These are phyloP conservation scores for Deinandra increscens DNA, from an alignment of 129 eudicot species.

Conservation along the genomic window DNA sequence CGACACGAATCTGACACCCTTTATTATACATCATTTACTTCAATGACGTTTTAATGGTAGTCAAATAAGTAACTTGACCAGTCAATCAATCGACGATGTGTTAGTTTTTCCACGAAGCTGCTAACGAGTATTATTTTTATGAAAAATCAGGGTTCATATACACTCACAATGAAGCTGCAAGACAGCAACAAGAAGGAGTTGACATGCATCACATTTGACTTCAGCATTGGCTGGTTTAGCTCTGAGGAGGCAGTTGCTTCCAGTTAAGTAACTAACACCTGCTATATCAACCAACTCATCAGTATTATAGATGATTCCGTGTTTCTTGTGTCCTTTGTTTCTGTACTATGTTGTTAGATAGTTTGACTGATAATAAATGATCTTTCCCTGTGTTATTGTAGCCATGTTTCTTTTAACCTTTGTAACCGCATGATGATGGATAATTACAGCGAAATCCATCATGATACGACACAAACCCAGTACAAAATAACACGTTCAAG, in stretches of 20 bases:
- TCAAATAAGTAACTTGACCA: neutral
- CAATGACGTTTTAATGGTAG: neutral
- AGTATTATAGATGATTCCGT: conserved; percentile 4
- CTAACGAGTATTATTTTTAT: conserved; percentile 2
- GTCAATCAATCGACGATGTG: neutral
- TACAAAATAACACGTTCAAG: no score
- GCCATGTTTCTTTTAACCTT: neutral
- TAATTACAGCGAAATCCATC: neutral
- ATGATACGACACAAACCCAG: no score
- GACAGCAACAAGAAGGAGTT: conserved; percentile 44
- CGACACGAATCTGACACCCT: no score
- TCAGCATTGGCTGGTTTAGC: conserved; percentile 48
- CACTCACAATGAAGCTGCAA: conserved; percentile 52
- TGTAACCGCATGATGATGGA: conserved; percentile 12
- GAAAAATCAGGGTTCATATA: conserved; percentile 50
- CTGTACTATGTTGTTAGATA: conserved; percentile 29
- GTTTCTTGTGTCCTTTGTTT: conserved; percentile 7
- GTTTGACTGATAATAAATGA: conserved; percentile 17
- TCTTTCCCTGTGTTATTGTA: conserved; percentile 1
- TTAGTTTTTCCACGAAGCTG: neutral
- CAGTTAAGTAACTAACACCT: conserved; percentile 30
- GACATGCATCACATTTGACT: conserved; percentile 59
- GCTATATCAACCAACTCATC: conserved; percentile 6
- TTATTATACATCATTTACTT: neutral
- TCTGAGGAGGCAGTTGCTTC: conserved; percentile 35